Evolutionary conservation across 2,329 filamentous ascomycete species (phyloP).

Genomic region (Trichoderma sp.): DNA sequence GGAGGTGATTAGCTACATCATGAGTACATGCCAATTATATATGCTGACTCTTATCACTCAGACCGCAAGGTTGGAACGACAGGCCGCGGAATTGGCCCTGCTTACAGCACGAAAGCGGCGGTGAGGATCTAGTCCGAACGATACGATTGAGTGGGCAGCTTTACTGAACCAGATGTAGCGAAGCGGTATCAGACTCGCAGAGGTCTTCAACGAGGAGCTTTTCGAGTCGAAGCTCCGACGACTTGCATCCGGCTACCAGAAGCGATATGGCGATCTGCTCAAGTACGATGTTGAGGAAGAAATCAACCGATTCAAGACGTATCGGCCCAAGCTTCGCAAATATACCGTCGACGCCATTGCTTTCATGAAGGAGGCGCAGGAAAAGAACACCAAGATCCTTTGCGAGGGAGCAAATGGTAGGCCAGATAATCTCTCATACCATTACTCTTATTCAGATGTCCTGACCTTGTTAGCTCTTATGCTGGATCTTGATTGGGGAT

Average conservation of each 20-base stretch:
- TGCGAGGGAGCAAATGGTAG: constrained; percentile 59
- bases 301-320: constrained; percentile 59
- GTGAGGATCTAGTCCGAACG: constrained; percentile 3
- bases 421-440: neutral
- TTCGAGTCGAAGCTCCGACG: constrained; percentile 66
- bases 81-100: constrained; percentile 40
- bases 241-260: constrained; percentile 59
- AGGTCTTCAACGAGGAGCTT: constrained; percentile 63
- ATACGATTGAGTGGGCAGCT: neutral
- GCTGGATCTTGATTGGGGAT: constrained; percentile 20
- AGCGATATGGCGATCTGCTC: constrained; percentile 66
- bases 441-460: neutral
- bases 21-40: neutral
- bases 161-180: constrained; percentile 41
- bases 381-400: constrained; percentile 58
- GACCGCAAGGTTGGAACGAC: constrained; percentile 38
- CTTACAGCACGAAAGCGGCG: constrained; percentile 33
- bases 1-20: constrained; percentile 29
- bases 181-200: constrained; percentile 64
- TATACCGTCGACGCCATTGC: constrained; percentile 67
- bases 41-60: constrained; percentile 10
- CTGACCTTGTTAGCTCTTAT: constrained; percentile 18
- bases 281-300: constrained; percentile 68
- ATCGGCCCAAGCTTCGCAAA: constrained; percentile 54
- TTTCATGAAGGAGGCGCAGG: constrained; percentile 61